A percentile compares a stretch with the other conserved stretches of the same genome.
Conservation (phyloP, 2,329 filamentous ascomycete genomes). For the Cercospora sp. region DNA sequence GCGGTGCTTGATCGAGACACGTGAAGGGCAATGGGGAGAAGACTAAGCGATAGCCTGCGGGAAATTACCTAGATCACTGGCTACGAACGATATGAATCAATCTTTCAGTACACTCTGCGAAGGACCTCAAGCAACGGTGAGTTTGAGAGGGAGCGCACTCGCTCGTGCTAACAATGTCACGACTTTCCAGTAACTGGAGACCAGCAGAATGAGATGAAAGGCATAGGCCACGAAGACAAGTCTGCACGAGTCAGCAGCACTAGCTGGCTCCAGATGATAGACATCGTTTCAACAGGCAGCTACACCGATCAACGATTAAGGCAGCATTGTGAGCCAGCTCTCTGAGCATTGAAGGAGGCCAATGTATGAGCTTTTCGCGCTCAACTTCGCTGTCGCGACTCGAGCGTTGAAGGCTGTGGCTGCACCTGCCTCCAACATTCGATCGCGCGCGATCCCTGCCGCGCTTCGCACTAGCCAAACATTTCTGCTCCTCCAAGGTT, state of each 20-base stretch:
- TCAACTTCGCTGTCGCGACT: neutral
- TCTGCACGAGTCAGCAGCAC: neutral
- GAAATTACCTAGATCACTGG: neutral
- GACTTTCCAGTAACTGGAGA: neutral
- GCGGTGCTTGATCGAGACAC: neutral
- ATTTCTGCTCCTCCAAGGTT: neutral
- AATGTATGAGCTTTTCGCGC: neutral
- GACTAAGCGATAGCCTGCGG: neutral
- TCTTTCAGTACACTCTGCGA: neutral
- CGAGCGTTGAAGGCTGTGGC: neutral
- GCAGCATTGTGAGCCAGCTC: neutral
- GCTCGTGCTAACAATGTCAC: neutral
- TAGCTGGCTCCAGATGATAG: neutral
- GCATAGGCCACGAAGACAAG: neutral
- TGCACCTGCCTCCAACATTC: neutral
- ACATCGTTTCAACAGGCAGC: neutral
- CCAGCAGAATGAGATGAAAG: neutral
- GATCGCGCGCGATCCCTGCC: neutral
- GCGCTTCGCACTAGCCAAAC: neutral
- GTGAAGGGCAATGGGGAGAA: neutral
- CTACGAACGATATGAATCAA: neutral
- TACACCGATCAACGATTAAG: neutral
- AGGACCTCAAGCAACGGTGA: neutral
- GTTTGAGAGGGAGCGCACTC: neutral
- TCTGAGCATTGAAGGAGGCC: neutral